Conservation (phyloP, 2,329 filamentous ascomycete genomes). For the Cadophora luteo-olivacea region DNA sequence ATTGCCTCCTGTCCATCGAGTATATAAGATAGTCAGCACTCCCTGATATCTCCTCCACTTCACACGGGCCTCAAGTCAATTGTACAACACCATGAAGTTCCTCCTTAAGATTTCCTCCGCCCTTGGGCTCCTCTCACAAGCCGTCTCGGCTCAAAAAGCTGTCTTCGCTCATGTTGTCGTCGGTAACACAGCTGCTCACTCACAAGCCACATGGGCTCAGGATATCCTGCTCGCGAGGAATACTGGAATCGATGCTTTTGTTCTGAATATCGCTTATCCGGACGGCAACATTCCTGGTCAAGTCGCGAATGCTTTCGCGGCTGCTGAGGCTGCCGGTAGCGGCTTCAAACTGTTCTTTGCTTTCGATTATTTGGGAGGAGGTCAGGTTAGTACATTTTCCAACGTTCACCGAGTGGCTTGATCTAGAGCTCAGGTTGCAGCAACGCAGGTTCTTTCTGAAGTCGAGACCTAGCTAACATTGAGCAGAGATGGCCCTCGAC, state of each 20-base stretch:
- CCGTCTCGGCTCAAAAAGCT: constrained; percentile 35
- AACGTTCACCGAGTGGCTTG: too few species aligned
- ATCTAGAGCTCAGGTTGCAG: too few species aligned
- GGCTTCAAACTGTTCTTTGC: constrained; percentile 44
- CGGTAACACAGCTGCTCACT: constrained; percentile 45
- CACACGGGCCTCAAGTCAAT: not conserved
- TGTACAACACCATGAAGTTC: constrained; percentile 27
- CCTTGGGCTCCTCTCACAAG: constrained; percentile 20
- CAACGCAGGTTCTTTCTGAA: too few species aligned
- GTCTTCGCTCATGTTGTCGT: constrained; percentile 45
- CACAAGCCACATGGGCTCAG: constrained; percentile 40
- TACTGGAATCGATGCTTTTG: constrained; percentile 49
- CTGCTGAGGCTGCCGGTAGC: constrained; percentile 41
- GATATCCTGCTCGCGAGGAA: constrained; percentile 46
- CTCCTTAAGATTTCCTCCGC: constrained; percentile 15
- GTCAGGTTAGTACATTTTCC: constrained; percentile 8
- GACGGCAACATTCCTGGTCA: constrained; percentile 45
- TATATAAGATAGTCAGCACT: not conserved
- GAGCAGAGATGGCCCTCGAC: constrained; percentile 37
- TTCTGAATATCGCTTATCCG: constrained; percentile 44
- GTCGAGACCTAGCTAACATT: not conserved
- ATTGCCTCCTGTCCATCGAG: not conserved
- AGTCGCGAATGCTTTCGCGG: constrained; percentile 45
- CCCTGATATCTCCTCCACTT: not conserved
- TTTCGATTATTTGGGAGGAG: constrained; percentile 45